Conservation (phyloP, 2,329 filamentous ascomycete genomes). For the Capronia americana region DNA sequence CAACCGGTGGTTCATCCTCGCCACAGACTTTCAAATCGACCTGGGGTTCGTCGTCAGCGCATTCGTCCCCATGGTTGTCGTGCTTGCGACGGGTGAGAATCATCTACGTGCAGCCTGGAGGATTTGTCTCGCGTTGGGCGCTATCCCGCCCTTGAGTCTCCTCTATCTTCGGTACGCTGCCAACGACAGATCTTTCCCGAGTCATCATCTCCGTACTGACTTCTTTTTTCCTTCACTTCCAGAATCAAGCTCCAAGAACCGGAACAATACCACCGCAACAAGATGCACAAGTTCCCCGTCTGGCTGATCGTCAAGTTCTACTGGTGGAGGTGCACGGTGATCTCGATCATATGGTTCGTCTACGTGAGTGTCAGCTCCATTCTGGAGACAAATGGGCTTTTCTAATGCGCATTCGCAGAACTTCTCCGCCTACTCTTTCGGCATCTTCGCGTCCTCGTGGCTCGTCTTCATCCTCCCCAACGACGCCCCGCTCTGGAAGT, state of each 20-base stretch:
- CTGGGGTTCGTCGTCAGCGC: conserved; percentile 81
- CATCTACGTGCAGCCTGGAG: conserved; percentile 82
- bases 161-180: conserved; percentile 65
- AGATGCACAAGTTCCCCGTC: conserved; percentile 67
- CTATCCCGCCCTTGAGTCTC: conserved; percentile 74
- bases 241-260: conserved; percentile 73
- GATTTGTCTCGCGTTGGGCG: conserved; percentile 76
- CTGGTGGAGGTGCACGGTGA: conserved; percentile 71
- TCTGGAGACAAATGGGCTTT: neutral
- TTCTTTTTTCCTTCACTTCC: neutral
- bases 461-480: conserved; percentile 66
- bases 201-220: neutral
- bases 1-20: conserved; percentile 89
- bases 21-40: conserved; percentile 88
- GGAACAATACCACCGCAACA: conserved; percentile 74
- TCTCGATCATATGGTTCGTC: conserved; percentile 82
- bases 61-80: conserved; percentile 73
- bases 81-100: conserved; percentile 63
- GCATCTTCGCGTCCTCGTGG: conserved; percentile 77
- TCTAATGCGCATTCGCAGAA: conserved; percentile 44
- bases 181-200: neutral
- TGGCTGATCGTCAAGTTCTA: conserved; percentile 69
- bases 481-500: conserved; percentile 70
- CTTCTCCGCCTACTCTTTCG: conserved; percentile 84
- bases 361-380: conserved; percentile 56